Base-by-base conservation (phyloP, 805 yeast species). In the Allodekkera sacchari region DNA sequence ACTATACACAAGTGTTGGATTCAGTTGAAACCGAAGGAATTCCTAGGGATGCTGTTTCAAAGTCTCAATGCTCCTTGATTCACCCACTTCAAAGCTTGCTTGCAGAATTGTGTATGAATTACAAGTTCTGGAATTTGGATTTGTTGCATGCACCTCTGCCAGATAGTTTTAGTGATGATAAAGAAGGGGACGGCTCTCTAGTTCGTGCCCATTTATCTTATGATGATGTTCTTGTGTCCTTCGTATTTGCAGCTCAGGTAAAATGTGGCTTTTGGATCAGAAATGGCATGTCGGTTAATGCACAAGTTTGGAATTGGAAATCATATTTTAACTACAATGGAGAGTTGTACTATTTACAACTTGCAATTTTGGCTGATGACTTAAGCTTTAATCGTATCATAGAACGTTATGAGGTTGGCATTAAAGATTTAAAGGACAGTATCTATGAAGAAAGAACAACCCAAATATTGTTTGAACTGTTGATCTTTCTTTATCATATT, bases 191-290 rank as follows among this genome's bases (percentile, higher is more conserved):
- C n/a, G n/a, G n/a, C n/a, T n/a, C n/a, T n/a, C n/a, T n/a, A n/a
- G n/a, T n/a, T n/a, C n/a, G n/a, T n/a, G n/a, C n/a, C n/a, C n/a
- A n/a, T n/a, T n/a, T n/a, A n/a, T n/a, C n/a, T n/a, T n/a, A n/a
- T n/a, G n/a, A n/a, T n/a, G n/a, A n/a, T n/a, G 65, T 80, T 0
- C 50, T 81, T 30, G 64, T 81, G 48, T 67, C 78, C 11, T 57
- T 76, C 20, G 85, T 77, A 1, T 56, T 79, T 19, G 65, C 71
- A 13, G 56, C 77, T 4, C 89, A 81, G 45, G 70, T 78, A 3
- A 67, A 66, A 21, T 57, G 70, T 2, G 82, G 82, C 1, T 73
- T 71, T 38, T 81, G 92, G 92, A 68, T 81, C 3, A 67, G 89
- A 55, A 81, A 81, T 45, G 92, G 92, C 14, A 47, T 60, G 32